These are phyloP conservation scores for Cenchrus americanus DNA, from an alignment of 176 grass and related monocot species.

Conservation along the genomic window DNA sequence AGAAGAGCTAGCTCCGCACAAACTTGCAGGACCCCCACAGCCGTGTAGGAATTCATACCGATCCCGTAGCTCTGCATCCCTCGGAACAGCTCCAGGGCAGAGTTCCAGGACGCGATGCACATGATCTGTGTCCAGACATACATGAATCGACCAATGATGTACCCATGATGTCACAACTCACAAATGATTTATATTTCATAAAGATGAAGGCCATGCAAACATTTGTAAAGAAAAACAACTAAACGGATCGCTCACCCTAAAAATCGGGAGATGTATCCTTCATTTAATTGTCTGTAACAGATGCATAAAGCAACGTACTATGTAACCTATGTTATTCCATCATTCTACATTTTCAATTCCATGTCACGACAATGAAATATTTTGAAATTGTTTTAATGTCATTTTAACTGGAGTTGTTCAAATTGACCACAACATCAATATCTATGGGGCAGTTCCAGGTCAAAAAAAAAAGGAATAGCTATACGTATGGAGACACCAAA, in stretches of 20 bases:
- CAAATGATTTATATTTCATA: background rate
- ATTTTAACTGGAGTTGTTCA: too few species aligned
- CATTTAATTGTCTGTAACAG: too few species aligned
- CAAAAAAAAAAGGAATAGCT: background rate
- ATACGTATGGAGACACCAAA: background rate
- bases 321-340: background rate
- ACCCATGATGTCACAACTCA: too few species aligned
- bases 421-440: background rate
- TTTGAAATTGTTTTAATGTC: too few species aligned
- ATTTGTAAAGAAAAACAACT: too few species aligned
- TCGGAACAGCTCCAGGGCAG: slow-evolving; percentile 65
- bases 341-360: background rate
- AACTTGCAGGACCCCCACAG: slow-evolving; percentile 67
- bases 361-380: background rate
- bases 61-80: slow-evolving; percentile 65
- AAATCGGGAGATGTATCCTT: too few species aligned
- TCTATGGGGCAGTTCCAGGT: background rate
- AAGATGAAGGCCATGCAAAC: too few species aligned
- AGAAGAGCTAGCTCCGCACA: slow-evolving; percentile 68
- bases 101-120: slow-evolving; percentile 78
- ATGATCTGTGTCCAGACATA: too few species aligned
- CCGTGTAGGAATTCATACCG: slow-evolving; percentile 75
- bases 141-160: too few species aligned
- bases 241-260: too few species aligned
- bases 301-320: too few species aligned